Base-by-base conservation (phyloP, 2,329 filamentous ascomycete genomes). In the Malbranchea zuffiana region DNA sequence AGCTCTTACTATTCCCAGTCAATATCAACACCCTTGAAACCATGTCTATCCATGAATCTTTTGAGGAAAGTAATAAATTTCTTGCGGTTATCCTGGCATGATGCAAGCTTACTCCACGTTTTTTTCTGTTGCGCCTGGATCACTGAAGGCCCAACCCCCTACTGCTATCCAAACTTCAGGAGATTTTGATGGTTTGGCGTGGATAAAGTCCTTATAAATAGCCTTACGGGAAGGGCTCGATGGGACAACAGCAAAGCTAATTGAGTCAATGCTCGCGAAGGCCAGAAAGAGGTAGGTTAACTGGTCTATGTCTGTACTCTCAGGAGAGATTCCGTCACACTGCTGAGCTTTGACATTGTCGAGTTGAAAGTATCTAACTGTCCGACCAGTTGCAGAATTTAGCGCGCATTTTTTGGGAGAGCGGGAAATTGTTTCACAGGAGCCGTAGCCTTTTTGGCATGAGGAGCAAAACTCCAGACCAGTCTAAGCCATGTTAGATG, bases 341-440 rank as follows among this genome's bases (percentile, higher is more conserved):
- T 20, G 13, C 17, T 23, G 25, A 5, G 11, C 19, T 12, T 23
- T 11, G 13, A n/a, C 17, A 15, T 16, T 34, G 19, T 21, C 32
- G 6, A 34, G 19, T n/a, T 34, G 32, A 13, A 23, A 25, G 11
- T 34, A 34, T 6, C 32, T 21, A 34, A 34, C 17, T 23, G 32
- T 12, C n/a, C 13, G 32, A 13, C 27, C 4, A 7, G 18, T 12
- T 4, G 19, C 19, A 23, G 32, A 34, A 19, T 23, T 16, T 34
- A 15, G 4, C 4, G 3, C 3, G 12, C 27, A 29, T n/a, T n/a
- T n/a, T n/a, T 19, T 32, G 27, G 3, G 56, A 59, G 34, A 67
- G 68, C 0, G 63, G 58, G 24, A 50, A 15, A 39, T 19, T 13
- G 24, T 13, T 6, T 16, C 26, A 10, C 35, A 42, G n/a, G 32